Percentiles rank a stretch among this genome's conserved stretches.
These are phyloP conservation scores for Epichloe sylvatica DNA, from an alignment of 2,329 filamentous ascomycete genomes.

Conservation along the genomic window DNA sequence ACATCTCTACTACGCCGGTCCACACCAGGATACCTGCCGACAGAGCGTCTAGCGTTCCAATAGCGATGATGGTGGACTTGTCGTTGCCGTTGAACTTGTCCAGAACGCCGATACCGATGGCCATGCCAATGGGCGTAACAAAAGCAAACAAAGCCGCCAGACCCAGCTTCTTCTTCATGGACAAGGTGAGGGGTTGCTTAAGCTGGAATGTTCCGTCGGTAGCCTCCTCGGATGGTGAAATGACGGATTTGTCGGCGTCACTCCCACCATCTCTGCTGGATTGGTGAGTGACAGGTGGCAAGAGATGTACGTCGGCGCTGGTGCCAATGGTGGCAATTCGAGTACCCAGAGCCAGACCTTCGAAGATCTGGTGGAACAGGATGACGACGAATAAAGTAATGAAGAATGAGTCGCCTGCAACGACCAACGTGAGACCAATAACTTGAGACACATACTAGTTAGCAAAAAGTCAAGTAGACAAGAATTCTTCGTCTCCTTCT, in stretches of 20 bases:
- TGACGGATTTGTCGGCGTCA: constrained; percentile 15
- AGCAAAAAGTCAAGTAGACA: not conserved
- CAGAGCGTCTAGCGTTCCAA: constrained; percentile 60
- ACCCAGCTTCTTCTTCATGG: constrained; percentile 38
- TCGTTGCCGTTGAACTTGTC: constrained; percentile 61
- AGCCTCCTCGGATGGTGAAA: constrained; percentile 11
- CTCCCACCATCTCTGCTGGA: constrained; percentile 2
- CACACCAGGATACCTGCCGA: constrained; percentile 66
- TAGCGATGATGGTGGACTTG: constrained; percentile 50
- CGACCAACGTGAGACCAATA: constrained; percentile 50
- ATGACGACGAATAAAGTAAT: constrained; percentile 51
- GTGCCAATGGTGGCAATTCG: constrained; percentile 49
- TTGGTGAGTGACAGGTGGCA: constrained; percentile 10
- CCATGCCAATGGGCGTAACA: constrained; percentile 67
- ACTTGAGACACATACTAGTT: constrained; percentile 24
- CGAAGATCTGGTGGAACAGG: constrained; percentile 66
- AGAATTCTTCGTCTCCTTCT: not conserved
- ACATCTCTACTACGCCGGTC: constrained; percentile 71
- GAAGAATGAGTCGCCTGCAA: constrained; percentile 42
- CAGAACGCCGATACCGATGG: constrained; percentile 61
- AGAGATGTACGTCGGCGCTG: constrained; percentile 7
- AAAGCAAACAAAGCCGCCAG: constrained; percentile 53
- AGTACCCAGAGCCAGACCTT: constrained; percentile 59
- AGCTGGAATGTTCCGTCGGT: constrained; percentile 5
- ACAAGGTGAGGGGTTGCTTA: constrained; percentile 14